Evolutionary conservation across 192 early-diverging fungal genomes (phyloP), one percentile per base, ranked within the genome.

Genomic region (Rhizophlyctis rosea): DNA sequence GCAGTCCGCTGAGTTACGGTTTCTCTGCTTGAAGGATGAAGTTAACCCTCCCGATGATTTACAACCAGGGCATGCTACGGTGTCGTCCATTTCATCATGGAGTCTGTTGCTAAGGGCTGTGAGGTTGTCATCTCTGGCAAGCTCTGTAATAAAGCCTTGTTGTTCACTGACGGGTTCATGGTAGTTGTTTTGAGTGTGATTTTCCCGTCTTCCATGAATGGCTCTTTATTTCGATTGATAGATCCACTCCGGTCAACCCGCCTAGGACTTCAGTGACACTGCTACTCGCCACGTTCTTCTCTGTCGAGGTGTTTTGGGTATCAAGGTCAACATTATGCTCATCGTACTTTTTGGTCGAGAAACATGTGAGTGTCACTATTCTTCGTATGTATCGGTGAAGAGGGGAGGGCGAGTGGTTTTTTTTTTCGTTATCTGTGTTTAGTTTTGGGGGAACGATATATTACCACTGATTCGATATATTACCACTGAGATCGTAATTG

Each of bases 241-340:
- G 72, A 90, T 98, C 80, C 94, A 98, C 92, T 96, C 94, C 75
- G 96, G 96, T 84, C 90, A 97, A 79, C 96, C 96, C 77, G 90
- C 93, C 74, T 80, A 84, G 75, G 91, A 95, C 79, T 95, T 86
- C 77, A 95, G 96, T 74, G 93, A 96, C 86, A 81, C 84, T 52
- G 94, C 96, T 54, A 90, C 93, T 65, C 91, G 96, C 70, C 94
- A 95, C 90, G 96, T 98, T 63, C 83, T 96, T 64, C 87, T 98
- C 76, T 88, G 93, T 73, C 96, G 97, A 81, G 96, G 96, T 85
- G 95, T 98, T 58, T 80, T 98, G 56, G 96, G 96, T 81, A 90
- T 98, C 86, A 95, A 95, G 88, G 96, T 98, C 80, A 98, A 98
- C 91, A 98, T 98, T 73, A 98, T 98, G 96, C 85, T 91, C 65